Evolutionary conservation across 441 rosid species (phyloP), one percentile per base, ranked within the genome.

Genomic region (Adansonia grandidieri): DNA sequence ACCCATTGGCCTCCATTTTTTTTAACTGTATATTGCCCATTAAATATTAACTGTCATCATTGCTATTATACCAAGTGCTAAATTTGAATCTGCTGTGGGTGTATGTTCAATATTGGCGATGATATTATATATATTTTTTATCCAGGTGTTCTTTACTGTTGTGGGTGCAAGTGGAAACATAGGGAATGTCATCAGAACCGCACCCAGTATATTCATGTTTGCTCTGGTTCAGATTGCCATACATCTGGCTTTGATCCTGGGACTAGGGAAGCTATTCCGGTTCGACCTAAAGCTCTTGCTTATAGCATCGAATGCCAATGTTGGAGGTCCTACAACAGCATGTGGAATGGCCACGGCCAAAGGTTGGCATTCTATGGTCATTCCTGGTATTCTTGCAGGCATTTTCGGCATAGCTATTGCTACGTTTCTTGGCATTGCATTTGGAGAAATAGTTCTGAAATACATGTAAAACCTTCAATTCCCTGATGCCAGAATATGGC

Each of bases 321-420:
- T 95, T 5, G 98, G 98, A 15, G 98, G 98, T 66, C 98, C 98
- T 0, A 92, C 97, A 48, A 92, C 98, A 3, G 97, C 98, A 24
- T 92, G 95, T 3, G 92, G 96, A 75, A 92, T 95, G 97, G 98
- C 97, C 50, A 93, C 94, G 0, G 95, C 96, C 32, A 93, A 95
- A 82, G 98, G 96, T 54, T 93, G 96, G 98, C 77, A 48, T 75
- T 90, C 96, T 51, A 74, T 93, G 87, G 83, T 90, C 6, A 87
- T 93, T 84, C 95, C 95, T 2, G 91, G 91, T 74, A 90, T 91
- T 80, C 90, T 92, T 4, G 97, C 93, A 0, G 95, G 94, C 74
- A 95, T 93, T 69, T 93, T 93, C 76, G 95, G 97, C 58, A 89
- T 92, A 11, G 85, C 97, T 50, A 86, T 90, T 71, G 98, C 98